A percentile compares a stretch with the other conserved stretches of the same genome.
These are phyloP conservation scores for Cyberlindnera euphorbiiphila DNA, from an alignment of 805 yeast species.

Conservation along the genomic window DNA sequence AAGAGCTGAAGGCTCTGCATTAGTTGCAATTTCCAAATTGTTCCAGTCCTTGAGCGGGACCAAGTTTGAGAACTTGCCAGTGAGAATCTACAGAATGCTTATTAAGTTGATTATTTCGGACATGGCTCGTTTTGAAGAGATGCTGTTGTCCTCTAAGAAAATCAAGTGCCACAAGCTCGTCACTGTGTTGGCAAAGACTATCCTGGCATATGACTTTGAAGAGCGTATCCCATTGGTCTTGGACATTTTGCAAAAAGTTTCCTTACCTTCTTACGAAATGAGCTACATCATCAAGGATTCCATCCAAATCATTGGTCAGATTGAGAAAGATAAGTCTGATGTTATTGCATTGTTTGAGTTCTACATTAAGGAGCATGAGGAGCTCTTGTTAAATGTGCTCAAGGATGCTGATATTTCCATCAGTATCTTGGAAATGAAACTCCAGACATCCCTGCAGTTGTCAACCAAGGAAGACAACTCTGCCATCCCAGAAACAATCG, in stretches of 20 bases:
- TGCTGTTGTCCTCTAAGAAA: conserved; percentile 28
- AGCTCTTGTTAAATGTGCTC: conserved; percentile 37
- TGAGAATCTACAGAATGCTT: conserved; percentile 33
- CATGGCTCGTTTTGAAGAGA: conserved; percentile 23
- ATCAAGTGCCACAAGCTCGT: conserved; percentile 38
- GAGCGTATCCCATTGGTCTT: conserved; percentile 33
- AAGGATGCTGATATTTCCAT: conserved; percentile 33
- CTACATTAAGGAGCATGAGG: conserved; percentile 34
- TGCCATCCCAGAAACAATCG: conserved; percentile 14
- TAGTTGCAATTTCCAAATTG: conserved; percentile 44
- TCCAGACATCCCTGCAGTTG: conserved; percentile 56
- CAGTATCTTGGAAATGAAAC: conserved; percentile 55
- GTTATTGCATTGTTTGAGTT: conserved; percentile 38
- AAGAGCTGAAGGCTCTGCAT: conserved; percentile 40
- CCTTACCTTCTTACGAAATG: conserved; percentile 35
- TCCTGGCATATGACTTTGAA: conserved; percentile 40
- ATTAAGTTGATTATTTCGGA: conserved; percentile 28
- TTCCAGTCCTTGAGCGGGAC: conserved; percentile 44
- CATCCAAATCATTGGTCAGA: conserved; percentile 32
- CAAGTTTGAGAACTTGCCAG: conserved; percentile 38
- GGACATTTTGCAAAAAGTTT: conserved; percentile 31
- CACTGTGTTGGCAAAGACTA: conserved; percentile 40
- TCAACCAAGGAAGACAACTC: conserved; percentile 29
- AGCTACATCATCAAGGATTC: conserved; percentile 37
- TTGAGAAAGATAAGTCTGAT: conserved; percentile 36